A percentile compares a stretch with the other conserved stretches of the same genome.
These are phyloP conservation scores for Aspergillus nidulans DNA, from an alignment of 495 filamentous ascomycete species.

Conservation along the genomic window DNA sequence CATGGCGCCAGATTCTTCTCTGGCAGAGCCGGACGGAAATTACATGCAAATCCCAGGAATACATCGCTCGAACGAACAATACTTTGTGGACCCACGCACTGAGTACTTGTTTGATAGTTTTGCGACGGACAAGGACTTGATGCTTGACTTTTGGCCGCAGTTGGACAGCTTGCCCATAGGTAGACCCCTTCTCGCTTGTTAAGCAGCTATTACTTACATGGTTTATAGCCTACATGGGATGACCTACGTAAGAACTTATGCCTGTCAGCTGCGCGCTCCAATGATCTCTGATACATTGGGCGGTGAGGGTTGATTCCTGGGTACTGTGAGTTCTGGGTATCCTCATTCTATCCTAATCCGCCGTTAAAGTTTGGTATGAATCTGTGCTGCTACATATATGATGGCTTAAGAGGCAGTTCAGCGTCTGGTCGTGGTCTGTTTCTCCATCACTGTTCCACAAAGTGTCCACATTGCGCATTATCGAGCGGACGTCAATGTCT, in stretches of 20 bases:
- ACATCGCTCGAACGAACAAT: not conserved
- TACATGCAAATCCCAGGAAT: not conserved
- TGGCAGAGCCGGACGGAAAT: not conserved
- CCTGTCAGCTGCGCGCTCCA: no score
- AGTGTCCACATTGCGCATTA: no score
- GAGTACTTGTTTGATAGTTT: conserved; percentile 21
- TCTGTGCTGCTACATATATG: no score
- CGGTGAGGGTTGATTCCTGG: no score
- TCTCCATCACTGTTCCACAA: not conserved
- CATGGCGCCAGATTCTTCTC: not conserved
- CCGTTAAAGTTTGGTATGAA: no score
- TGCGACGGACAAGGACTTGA: conserved; percentile 18
- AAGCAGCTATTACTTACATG: not conserved
- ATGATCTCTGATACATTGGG: no score
- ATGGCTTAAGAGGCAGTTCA: not conserved
- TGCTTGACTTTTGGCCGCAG: conserved; percentile 29
- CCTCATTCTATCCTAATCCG: no score
- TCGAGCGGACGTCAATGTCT: no score
- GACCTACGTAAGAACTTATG: no score
- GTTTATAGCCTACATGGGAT: not conserved
- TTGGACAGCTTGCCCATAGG: conserved; percentile 25
- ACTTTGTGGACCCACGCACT: conserved; percentile 13
- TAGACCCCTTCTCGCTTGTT: not conserved
- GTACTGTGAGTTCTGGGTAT: no score
- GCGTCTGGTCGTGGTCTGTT: not conserved